Conservation (phyloP, 140 eudicot genomes). For the Bidens hawaiensis region DNA sequence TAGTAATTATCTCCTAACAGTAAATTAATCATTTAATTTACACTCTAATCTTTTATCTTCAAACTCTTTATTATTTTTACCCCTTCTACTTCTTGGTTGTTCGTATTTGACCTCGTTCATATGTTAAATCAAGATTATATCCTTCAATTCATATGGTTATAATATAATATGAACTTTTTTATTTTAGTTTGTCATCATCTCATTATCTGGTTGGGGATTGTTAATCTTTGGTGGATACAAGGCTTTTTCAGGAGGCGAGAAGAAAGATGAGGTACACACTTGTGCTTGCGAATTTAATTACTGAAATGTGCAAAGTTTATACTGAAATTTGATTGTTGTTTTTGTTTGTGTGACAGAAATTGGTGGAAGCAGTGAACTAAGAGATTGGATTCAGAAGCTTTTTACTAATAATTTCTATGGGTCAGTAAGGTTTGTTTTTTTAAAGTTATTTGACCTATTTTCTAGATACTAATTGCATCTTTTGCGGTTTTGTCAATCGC, state of each 20-base stretch:
- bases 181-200: constrained; percentile 69
- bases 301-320: not conserved
- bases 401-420: constrained; percentile 22
- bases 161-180: not conserved
- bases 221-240: constrained; percentile 55
- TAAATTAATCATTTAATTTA: no score
- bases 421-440: constrained; percentile 8
- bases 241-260: constrained; percentile 62
- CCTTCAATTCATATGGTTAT: no score
- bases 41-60: no score
- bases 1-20: no score
- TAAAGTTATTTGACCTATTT: constrained; percentile 9
- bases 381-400: constrained; percentile 15
- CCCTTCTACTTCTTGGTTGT: no score
- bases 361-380: constrained; percentile 43
- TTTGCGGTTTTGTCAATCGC: not conserved
- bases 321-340: constrained; percentile 2
- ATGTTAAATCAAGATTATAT: no score
- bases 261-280: constrained; percentile 42
- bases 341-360: constrained; percentile 31
- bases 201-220: constrained; percentile 78
- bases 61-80: no score
- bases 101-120: no score
- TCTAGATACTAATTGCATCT: constrained; percentile 6
- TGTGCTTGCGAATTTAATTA: not conserved